Evolutionary conservation across 805 yeast genomes (phyloP).

Genomic region (Wickerhamiella qilinensis): DNA sequence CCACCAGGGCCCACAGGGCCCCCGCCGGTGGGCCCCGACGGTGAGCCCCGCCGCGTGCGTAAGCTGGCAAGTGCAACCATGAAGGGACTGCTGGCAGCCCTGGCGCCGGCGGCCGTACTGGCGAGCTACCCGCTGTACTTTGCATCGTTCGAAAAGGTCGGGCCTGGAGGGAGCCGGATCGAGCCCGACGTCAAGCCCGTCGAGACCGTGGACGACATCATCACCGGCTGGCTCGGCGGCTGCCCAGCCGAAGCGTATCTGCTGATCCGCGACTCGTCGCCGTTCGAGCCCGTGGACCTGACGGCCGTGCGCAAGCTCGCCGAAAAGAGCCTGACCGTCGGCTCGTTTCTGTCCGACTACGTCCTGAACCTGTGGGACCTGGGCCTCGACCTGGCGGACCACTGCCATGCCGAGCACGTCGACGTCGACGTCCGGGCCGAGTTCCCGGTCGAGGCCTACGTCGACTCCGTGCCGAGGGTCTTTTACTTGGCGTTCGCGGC

Average conservation of each 20-base stretch:
- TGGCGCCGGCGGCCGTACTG: background rate
- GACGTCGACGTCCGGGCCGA: constrained; percentile 4
- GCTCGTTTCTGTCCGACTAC: constrained; percentile 11
- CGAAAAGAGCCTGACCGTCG: constrained; percentile 13
- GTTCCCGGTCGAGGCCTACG: constrained; percentile 4
- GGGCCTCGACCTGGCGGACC: constrained; percentile 14
- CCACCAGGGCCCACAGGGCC: too few relatives aligned
- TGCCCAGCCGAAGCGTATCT: constrained; percentile 16
- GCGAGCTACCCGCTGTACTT: constrained; percentile 14
- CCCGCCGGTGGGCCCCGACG: too few relatives aligned
- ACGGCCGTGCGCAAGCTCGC: constrained; percentile 10
- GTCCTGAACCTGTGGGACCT: constrained; percentile 12
- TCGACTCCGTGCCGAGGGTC: constrained; percentile 10
- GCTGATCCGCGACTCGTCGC: constrained; percentile 11
- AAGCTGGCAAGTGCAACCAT: too few relatives aligned
- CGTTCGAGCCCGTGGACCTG: constrained; percentile 10
- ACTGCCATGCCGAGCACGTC: constrained; percentile 12
- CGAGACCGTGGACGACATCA: constrained; percentile 8
- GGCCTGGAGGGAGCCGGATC: background rate
- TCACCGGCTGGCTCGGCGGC: constrained; percentile 15
- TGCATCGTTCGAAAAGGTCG: constrained; percentile 15
- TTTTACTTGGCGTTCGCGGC: constrained; percentile 11
- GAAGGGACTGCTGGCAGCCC: too few relatives aligned
- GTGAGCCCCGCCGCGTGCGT: too few relatives aligned
- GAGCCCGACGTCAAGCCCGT: constrained; percentile 2